Conservation (phyloP, 768 basidiomycete species). For the Polyporus arcularius region DNA sequence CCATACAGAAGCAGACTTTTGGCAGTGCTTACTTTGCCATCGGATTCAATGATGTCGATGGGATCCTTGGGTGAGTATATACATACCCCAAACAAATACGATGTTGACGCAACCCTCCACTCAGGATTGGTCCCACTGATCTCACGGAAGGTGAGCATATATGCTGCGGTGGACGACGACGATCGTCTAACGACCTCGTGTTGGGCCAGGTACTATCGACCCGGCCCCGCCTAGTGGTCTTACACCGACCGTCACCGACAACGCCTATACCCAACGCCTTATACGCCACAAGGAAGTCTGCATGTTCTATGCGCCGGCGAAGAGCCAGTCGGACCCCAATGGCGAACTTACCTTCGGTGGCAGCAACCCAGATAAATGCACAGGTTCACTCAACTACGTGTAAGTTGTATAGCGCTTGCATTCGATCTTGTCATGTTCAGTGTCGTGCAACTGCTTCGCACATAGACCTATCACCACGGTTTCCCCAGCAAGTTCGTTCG, state of each 20-base stretch:
- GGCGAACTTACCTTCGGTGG: slow-evolving; percentile 42
- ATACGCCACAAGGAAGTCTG: slow-evolving; percentile 2
- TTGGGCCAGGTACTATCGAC: not conserved
- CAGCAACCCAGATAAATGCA: slow-evolving; percentile 33
- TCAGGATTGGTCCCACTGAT: slow-evolving; percentile 59
- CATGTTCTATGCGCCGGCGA: slow-evolving; percentile 24
- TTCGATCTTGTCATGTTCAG: not conserved
- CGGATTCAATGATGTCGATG: slow-evolving; percentile 53
- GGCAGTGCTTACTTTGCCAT: slow-evolving; percentile 53
- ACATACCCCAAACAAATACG: too few relatives aligned
- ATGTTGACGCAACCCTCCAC: too few relatives aligned
- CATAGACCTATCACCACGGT: slow-evolving; percentile 32
- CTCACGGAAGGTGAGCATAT: slow-evolving; percentile 46
- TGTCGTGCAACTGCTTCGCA: not conserved
- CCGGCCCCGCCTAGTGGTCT: too few relatives aligned
- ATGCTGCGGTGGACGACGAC: slow-evolving; percentile 7
- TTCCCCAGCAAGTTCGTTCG: slow-evolving; percentile 32
- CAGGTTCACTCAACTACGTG: slow-evolving; percentile 18
- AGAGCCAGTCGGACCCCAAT: slow-evolving; percentile 23
- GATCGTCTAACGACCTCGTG: slow-evolving; percentile 25
- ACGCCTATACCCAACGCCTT: slow-evolving; percentile 31
- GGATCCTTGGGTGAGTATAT: slow-evolving; percentile 65
- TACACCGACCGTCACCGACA: slow-evolving; percentile 57
- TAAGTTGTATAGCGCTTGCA: slow-evolving; percentile 10
- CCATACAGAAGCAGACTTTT: slow-evolving; percentile 58